phyloP scores from a whole-genome alignment of 805 yeast species.

The Kazachstania taianensis region DNA sequence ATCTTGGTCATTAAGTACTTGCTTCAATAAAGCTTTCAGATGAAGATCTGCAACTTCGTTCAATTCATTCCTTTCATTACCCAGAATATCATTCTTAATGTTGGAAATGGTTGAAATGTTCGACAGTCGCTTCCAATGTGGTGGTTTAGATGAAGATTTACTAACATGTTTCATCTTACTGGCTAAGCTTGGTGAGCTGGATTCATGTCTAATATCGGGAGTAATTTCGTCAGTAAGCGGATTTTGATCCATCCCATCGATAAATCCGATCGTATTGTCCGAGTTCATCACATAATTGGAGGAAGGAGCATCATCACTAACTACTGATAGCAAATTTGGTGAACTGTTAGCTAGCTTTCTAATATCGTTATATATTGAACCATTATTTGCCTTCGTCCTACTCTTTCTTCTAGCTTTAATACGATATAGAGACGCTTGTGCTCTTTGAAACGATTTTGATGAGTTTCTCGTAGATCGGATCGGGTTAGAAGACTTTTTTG shows the following conservation, averaged over 20 bases:
- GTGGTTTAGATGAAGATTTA: too few relatives aligned
- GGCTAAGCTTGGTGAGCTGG: background rate
- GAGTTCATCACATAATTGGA: background rate
- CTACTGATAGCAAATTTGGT: slow-evolving; percentile 25
- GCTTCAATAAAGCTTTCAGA: slow-evolving; percentile 43
- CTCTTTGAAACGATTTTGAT: slow-evolving; percentile 46
- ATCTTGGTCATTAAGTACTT: slow-evolving; percentile 50
- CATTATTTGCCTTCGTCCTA: slow-evolving; percentile 32
- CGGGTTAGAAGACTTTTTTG: slow-evolving; percentile 27
- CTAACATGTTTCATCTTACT: background rate
- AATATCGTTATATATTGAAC: slow-evolving; percentile 19
- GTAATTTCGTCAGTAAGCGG: background rate
- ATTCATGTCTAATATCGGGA: background rate
- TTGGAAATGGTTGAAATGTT: slow-evolving; percentile 11
- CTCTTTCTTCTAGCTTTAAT: slow-evolving; percentile 50
- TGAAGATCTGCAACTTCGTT: slow-evolving; percentile 33
- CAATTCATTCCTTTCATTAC: slow-evolving; percentile 20
- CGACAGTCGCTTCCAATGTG: slow-evolving; percentile 17
- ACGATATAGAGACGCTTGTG: slow-evolving; percentile 54
- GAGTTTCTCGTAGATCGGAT: slow-evolving; percentile 31
- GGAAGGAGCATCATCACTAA: slow-evolving; percentile 12
- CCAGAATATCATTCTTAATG: background rate
- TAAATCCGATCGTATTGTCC: background rate
- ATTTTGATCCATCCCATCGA: background rate
- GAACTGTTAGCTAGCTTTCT: slow-evolving; percentile 24